phyloP scores from a whole-genome alignment of 306 rosid genomes.

The Gastrolobium bilobum region DNA sequence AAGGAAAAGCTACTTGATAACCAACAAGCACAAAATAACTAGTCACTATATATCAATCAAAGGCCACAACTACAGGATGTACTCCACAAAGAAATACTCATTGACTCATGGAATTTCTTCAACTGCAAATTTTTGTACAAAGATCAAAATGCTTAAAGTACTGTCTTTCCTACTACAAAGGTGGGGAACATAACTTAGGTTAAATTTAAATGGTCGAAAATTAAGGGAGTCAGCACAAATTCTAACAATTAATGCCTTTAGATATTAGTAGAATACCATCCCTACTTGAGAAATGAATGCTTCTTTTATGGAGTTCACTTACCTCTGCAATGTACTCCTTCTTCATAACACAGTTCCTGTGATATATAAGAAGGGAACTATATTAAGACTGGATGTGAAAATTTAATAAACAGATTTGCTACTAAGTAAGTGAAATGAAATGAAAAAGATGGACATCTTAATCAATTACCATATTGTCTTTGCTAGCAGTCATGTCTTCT shows the following conservation, averaged over 20 bases:
- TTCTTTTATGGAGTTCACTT: conserved; percentile 42
- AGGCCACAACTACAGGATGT: conserved; percentile 20
- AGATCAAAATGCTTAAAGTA: conserved; percentile 40
- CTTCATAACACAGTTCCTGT: conserved; percentile 67
- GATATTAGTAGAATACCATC: conserved; percentile 44
- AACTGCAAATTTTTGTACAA: conserved; percentile 69
- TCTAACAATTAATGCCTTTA: conserved; percentile 37
- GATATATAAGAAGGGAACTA: conserved; percentile 9
- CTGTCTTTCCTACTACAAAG: conserved; percentile 43
- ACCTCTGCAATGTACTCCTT: conserved; percentile 56
- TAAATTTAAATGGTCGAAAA: conserved; percentile 36
- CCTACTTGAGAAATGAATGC: conserved; percentile 39
- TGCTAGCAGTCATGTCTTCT: conserved; percentile 57
- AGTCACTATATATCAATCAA: conserved; percentile 14
- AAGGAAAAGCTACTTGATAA: conserved; percentile 10
- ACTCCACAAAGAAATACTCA: conserved; percentile 40
- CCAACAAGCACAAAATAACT: conserved; percentile 15
- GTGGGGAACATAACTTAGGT: conserved; percentile 33
- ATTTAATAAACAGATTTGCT: not conserved
- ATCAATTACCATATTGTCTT: conserved; percentile 61
- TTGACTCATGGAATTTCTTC: conserved; percentile 47
- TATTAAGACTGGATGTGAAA: not conserved
- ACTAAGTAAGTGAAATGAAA: conserved; percentile 1
- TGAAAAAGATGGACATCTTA: conserved; percentile 30
- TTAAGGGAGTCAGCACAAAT: conserved; percentile 47